Evolutionary conservation across 225 moss, liverwort and hornwort genomes (phyloP), one percentile per base, ranked within the genome.

Genomic region (Bryum argenteum): DNA sequence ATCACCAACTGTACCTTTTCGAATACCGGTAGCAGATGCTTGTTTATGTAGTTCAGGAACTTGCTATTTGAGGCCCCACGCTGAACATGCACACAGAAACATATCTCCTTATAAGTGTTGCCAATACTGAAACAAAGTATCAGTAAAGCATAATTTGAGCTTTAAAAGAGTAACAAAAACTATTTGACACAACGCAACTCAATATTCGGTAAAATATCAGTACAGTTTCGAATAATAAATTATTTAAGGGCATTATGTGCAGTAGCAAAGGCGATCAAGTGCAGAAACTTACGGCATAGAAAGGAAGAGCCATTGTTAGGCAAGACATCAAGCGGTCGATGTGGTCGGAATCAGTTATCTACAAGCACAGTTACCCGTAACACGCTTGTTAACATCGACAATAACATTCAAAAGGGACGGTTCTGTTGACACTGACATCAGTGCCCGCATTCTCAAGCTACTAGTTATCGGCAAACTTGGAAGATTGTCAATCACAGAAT

Each of bases 271-370:
- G 0, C 42, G 38, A 26, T 45, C 20, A 21, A 21, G 16, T 41
- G 44, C 33, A 41, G 63, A 39, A 72, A 72, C 91, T 82, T 82
- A 97, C 96, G 61, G 89, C 92, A 82, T 97, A 97, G 52, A 97
- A 90, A 55, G 96, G 96, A 65, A 97, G 87, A 70, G 90, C 96
- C 96, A 97, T 97, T 47, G 89, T 93, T 73, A 97, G 83, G 76
- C 96, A 97, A 53, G 96, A 97, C 96, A 97, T 97, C 78, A 97
- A 83, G 71, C 96, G 91, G 83, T 97, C 96, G 64, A 97, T 97
- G 78, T 97, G 96, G 83, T 97, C 96, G 66, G 93, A 90, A 65
- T 97, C 96, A 61, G 89, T 83, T 70, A 98, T 91, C 94, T 94
- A 89, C 72, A 83, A 17, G 59, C 55, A 58, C 71, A 81, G 53